Evolutionary conservation across 306 rosid species (phyloP).

Genomic region (Cyclanthera cordifolia): DNA sequence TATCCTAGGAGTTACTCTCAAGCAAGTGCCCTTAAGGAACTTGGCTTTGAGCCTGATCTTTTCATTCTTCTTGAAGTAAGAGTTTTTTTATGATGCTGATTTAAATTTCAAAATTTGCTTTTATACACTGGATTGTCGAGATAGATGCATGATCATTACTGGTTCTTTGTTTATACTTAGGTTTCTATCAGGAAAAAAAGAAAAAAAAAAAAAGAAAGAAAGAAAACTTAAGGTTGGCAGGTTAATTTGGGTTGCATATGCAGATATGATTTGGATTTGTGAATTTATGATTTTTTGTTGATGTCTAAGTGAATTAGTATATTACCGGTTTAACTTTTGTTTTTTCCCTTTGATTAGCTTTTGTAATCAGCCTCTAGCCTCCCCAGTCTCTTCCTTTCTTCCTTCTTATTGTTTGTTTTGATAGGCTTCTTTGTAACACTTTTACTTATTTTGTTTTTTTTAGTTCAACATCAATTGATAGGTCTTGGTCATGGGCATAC

Average conservation of each 20-base stretch:
- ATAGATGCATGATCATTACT: neutral
- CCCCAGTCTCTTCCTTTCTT: no score
- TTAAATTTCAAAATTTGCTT: neutral
- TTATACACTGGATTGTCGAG: neutral
- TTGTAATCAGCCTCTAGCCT: no score
- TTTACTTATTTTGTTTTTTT: no score
- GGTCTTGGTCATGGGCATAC: no score
- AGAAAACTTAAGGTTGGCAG: neutral
- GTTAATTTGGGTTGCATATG: neutral
- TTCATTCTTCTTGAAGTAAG: conserved; percentile 74
- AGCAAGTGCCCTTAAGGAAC: conserved; percentile 53
- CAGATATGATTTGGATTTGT: neutral
- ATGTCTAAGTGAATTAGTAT: neutral
- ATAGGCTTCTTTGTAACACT: no score
- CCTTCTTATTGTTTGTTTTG: no score
- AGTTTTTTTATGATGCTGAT: conserved; percentile 1
- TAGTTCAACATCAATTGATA: no score
- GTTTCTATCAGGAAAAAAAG: neutral
- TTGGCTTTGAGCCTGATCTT: conserved; percentile 59
- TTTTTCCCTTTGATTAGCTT: no score
- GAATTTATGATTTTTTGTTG: neutral
- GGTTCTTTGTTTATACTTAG: neutral
- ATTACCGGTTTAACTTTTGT: no score
- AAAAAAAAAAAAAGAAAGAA: neutral
- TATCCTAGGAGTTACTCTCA: conserved; percentile 92